Percentiles rank a stretch among this genome's conserved stretches.
Conservation (phyloP, 352 stramenopile genomes). For the Plasmopara halstedii region DNA sequence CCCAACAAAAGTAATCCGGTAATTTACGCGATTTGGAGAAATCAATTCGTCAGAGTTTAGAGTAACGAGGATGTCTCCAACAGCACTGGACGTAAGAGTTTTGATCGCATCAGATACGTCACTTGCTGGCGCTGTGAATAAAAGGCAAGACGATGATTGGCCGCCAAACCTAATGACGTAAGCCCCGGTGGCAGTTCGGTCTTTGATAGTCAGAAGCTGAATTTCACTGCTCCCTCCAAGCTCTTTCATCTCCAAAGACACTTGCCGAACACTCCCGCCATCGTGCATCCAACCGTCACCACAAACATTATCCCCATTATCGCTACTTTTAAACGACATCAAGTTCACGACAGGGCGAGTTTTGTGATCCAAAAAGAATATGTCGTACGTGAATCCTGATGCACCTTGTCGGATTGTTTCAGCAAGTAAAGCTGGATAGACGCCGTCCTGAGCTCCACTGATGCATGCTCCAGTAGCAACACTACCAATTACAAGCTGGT, state of each 20-base stretch:
- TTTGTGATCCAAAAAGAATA: conserved; percentile 61
- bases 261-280: conserved; percentile 35
- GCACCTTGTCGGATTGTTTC: conserved; percentile 59
- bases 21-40: conserved; percentile 48
- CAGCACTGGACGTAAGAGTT: conserved; percentile 25
- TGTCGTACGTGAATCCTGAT: conserved; percentile 62
- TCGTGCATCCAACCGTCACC: conserved; percentile 21
- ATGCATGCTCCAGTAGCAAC: conserved; percentile 35
- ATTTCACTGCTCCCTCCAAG: conserved; percentile 56
- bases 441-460: conserved; percentile 21
- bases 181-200: conserved; percentile 10
- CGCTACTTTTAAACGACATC: conserved; percentile 26
- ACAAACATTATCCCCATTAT: conserved; percentile 10
- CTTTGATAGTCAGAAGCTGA: conserved; percentile 40
- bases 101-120: conserved; percentile 23
- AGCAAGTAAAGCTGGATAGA: conserved; percentile 49
- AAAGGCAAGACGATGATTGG: conserved; percentile 26
- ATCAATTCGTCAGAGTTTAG: conserved; percentile 28
- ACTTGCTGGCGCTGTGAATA: conserved; percentile 18
- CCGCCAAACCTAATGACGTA: conserved; percentile 56
- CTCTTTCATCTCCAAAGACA: conserved; percentile 31
- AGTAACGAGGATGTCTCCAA: conserved; percentile 40
- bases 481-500: conserved; percentile 42
- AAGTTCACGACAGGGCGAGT: conserved; percentile 16
- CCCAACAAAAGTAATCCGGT: conserved; percentile 62